Evolutionary conservation across 768 basidiomycete species (phyloP).

Genomic region (Auricularia heimuer): DNA sequence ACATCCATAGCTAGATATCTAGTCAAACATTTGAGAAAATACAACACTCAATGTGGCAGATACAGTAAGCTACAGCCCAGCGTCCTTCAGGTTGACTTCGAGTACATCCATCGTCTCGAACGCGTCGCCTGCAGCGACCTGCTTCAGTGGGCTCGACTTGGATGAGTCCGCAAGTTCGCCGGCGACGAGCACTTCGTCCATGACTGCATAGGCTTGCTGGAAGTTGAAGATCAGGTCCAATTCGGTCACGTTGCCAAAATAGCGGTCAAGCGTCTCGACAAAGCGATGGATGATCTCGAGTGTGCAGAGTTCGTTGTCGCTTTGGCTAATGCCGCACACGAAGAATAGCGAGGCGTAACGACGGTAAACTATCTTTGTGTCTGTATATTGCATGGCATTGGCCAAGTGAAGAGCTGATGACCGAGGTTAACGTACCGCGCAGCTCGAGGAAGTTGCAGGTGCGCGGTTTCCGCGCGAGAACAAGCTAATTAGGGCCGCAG

Average conservation of each 20-base stretch:
- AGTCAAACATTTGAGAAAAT: not conserved
- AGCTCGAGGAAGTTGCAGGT: constrained; percentile 98
- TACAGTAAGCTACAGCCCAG: not conserved
- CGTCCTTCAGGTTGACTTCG: constrained; percentile 25
- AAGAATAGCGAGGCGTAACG: constrained; percentile 96
- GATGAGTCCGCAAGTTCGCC: constrained; percentile 40
- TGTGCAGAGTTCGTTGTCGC: constrained; percentile 86
- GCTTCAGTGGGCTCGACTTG: constrained; percentile 16
- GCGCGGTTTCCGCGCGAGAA: constrained; percentile 73
- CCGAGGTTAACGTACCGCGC: constrained; percentile 52
- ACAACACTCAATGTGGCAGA: not conserved
- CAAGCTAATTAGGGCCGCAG: constrained; percentile 33
- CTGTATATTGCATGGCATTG: constrained; percentile 21
- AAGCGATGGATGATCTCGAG: constrained; percentile 92
- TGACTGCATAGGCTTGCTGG: constrained; percentile 39
- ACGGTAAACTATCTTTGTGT: constrained; percentile 84
- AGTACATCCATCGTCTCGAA: constrained; percentile 31
- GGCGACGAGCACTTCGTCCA: constrained; percentile 39
- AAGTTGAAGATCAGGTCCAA: constrained; percentile 44
- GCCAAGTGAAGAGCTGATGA: not conserved
- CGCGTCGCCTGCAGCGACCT: constrained; percentile 30
- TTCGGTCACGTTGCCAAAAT: constrained; percentile 39
- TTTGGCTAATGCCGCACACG: constrained; percentile 70
- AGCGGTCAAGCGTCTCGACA: constrained; percentile 73
- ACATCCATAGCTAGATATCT: not conserved